Percentiles rank a stretch among this genome's conserved stretches.
Conservation (phyloP, 768 basidiomycete genomes). For the Lyophyllum atratum region DNA sequence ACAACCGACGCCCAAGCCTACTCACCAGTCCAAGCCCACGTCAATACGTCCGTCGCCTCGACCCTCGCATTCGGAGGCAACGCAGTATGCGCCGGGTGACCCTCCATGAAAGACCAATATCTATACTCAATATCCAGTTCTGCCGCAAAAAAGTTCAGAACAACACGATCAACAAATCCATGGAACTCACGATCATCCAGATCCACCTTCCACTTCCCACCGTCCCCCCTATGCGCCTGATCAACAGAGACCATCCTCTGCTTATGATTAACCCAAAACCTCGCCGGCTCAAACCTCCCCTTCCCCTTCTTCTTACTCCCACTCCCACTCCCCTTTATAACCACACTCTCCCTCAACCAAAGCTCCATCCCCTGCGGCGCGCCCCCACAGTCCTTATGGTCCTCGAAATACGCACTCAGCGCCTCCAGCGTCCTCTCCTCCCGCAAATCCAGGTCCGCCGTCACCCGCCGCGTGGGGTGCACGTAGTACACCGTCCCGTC, state of each 20-base stretch:
- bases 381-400: constrained; percentile 23
- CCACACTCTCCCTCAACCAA: constrained; percentile 56
- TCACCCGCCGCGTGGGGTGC: constrained; percentile 59
- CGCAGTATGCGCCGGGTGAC: constrained; percentile 71
- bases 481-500: constrained; percentile 72
- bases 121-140: constrained; percentile 76
- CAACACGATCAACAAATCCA: background rate
- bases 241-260: constrained; percentile 52
- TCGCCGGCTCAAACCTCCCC: constrained; percentile 35
- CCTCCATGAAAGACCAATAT: constrained; percentile 82
- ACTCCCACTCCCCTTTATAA: constrained; percentile 12
- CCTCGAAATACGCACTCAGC: constrained; percentile 50
- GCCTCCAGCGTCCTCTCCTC: constrained; percentile 48
- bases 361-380: constrained; percentile 49
- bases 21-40: constrained; percentile 79
- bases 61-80: constrained; percentile 56
- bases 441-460: constrained; percentile 74
- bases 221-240: constrained; percentile 7
- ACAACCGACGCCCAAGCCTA: background rate
- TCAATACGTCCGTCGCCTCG: constrained; percentile 76
- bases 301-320: constrained; percentile 11
- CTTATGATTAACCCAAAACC: constrained; percentile 70
- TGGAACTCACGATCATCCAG: constrained; percentile 43
- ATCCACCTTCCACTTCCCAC: constrained; percentile 22
- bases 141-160: constrained; percentile 24